Percentiles rank a stretch among this genome's conserved stretches.
Evolutionary conservation across 441 rosid genomes (phyloP).

Genomic region (Adansonia grandidieri): DNA sequence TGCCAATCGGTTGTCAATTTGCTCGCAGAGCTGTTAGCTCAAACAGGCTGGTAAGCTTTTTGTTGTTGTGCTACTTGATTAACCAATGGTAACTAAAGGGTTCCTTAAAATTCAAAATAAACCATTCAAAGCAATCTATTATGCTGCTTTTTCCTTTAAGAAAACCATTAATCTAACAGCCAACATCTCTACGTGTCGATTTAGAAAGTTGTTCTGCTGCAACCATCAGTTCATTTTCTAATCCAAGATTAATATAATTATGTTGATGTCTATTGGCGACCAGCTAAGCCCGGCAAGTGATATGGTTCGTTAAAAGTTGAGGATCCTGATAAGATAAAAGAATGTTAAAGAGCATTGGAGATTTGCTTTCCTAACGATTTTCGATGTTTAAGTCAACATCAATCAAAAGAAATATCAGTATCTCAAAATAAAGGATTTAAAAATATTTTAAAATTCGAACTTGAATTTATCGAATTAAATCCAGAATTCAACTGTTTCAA

Average conservation of each 20-base stretch:
- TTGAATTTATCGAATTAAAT: no score
- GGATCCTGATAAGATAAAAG: no score
- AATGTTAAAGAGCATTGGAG: no score
- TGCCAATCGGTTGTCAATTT: background rate
- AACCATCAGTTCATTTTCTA: constrained; percentile 31
- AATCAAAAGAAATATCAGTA: no score
- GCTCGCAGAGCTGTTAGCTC: background rate
- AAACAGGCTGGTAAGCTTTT: background rate
- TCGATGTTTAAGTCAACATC: no score
- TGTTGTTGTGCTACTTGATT: constrained; percentile 22
- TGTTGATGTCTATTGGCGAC: no score
- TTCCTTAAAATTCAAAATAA: constrained; percentile 42
- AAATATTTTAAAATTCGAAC: no score
- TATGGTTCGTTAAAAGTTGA: no score
- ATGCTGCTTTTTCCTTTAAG: constrained; percentile 40
- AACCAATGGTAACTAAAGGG: constrained; percentile 29
- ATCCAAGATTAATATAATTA: constrained; percentile 6
- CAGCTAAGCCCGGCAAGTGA: no score
- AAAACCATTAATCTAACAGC: constrained; percentile 23
- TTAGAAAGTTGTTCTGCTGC: constrained; percentile 34
- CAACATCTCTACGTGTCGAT: constrained; percentile 26
- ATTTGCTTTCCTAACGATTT: no score
- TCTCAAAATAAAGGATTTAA: no score
- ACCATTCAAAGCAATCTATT: constrained; percentile 56
- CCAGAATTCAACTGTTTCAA: background rate